A percentile compares a stretch with the other conserved stretches of the same genome.
These are phyloP conservation scores for Chytriomyces confervae DNA, from an alignment of 192 early-diverging fungal genomes.

Conservation along the genomic window DNA sequence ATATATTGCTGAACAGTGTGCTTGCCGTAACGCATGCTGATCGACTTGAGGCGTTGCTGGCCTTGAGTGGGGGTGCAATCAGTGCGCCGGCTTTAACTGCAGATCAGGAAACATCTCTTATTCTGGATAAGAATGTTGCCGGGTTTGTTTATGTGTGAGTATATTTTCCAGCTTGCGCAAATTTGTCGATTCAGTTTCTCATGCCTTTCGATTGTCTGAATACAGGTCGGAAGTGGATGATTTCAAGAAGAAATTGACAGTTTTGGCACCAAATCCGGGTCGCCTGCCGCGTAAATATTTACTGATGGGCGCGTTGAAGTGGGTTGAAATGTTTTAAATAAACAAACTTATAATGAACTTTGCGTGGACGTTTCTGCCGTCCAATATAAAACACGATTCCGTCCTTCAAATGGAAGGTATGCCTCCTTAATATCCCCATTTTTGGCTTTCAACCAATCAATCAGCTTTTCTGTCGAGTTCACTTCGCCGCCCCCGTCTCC, in stretches of 20 bases:
- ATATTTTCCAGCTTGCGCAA: neutral
- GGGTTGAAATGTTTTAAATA: conserved; percentile 73
- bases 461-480: neutral
- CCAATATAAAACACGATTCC: conserved; percentile 3
- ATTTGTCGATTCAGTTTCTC: neutral
- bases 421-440: neutral
- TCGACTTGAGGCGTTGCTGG: conserved; percentile 44
- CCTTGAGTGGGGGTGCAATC: conserved; percentile 50
- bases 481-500: neutral
- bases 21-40: conserved; percentile 79
- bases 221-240: conserved; percentile 72
- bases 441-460: neutral
- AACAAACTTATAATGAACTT: neutral
- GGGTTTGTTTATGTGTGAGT: conserved; percentile 80
- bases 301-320: conserved; percentile 84
- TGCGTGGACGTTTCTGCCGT: neutral
- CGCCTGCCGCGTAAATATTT: conserved; percentile 84
- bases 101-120: conserved; percentile 55
- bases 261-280: conserved; percentile 87
- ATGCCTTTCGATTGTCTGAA: conserved; percentile 46
- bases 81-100: conserved; percentile 37
- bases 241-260: conserved; percentile 76
- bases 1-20: conserved; percentile 83
- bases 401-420: neutral
- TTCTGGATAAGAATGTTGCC: conserved; percentile 72